phyloP scores from a whole-genome alignment of 805 yeast genomes.

The Schizosaccharomyces lindneri region DNA sequence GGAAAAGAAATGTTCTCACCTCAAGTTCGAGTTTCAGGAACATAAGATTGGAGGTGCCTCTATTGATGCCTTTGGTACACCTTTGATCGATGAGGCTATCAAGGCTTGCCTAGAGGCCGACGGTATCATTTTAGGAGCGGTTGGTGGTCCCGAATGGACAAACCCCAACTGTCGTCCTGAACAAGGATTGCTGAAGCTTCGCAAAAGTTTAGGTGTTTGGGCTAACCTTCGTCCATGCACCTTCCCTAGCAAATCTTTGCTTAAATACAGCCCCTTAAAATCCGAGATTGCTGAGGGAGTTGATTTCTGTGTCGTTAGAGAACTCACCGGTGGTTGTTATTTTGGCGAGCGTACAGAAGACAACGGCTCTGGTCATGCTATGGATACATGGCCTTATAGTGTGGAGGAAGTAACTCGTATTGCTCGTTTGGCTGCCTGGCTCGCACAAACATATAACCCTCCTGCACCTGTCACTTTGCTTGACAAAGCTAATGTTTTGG shows the following conservation, averaged over 20 bases:
- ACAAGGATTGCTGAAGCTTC: constrained; percentile 78
- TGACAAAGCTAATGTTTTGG: constrained; percentile 93
- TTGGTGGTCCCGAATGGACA: constrained; percentile 99
- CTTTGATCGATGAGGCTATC: constrained; percentile 65
- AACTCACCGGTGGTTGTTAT: constrained; percentile 92
- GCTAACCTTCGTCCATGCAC: constrained; percentile 94
- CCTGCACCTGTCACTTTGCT: constrained; percentile 82
- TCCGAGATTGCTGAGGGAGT: constrained; percentile 72
- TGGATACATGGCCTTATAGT: constrained; percentile 81
- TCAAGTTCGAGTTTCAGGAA: constrained; percentile 45
- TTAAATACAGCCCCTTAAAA: constrained; percentile 72
- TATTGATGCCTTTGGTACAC: constrained; percentile 85
- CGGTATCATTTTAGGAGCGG: constrained; percentile 93
- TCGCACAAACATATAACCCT: constrained; percentile 80
- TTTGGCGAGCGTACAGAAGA: constrained; percentile 92
- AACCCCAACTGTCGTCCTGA: constrained; percentile 79
- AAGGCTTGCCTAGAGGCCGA: constrained; percentile 67
- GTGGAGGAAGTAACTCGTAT: constrained; percentile 85
- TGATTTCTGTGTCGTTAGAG: constrained; percentile 80
- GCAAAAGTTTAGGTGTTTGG: constrained; percentile 80
- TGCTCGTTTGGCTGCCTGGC: constrained; percentile 92
- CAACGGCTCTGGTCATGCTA: constrained; percentile 61
- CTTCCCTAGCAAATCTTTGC: constrained; percentile 62
- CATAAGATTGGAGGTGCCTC: constrained; percentile 97
- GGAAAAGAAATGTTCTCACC: constrained; percentile 25